Evolutionary conservation across 805 yeast genomes (phyloP), one percentile per base, ranked within the genome.

Genomic region (Saturnispora galanensis): DNA sequence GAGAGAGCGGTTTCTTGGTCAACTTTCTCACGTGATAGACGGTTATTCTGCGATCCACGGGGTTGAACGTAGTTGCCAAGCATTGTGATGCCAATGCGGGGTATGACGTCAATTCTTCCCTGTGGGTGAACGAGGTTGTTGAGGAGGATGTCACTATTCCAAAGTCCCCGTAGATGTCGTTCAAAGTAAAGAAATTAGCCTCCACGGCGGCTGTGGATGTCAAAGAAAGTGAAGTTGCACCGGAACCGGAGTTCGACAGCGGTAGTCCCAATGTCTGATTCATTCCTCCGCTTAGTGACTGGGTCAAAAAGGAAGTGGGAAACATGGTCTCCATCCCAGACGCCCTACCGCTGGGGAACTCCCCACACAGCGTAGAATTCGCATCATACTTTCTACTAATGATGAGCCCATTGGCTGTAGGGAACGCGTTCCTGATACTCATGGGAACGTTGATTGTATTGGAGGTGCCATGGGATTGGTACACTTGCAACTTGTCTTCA

Each of bases 91-190:
- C 60, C 3, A 56, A 45, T 5, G 51, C 46, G 0, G 87, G 88
- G 54, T 79, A 81, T 33, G 67, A 61, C 21, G 81, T 55, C 29
- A 84, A 57, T 42, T 69, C 71, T 54, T 84, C 93, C 39, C 67
- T 64, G 2, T 74, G 59, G 0, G 84, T 70, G 28, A 84, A 74
- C 2, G 77, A 73, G 0, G 86, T 74, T 0, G 83, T 79, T 2
- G 88, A 77, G 0, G 87, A 77, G 0, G 90, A 78, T 1, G 79
- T 77, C 4, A 87, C 73, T 4, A 77, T 65, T 2, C 95, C 87
- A 46, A 84, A 70, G 4, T 85, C 93, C 2, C 77, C 74, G 48
- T 82, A 64, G 1, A 95, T 90, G 56, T 85, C 94, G 1, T 79
- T 70, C 47, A 87, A 57, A 0, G 94, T 78, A 43, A 86, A 67